These are phyloP conservation scores for Gracilaria gracilis DNA, from an alignment of 23 red algal species.

Conservation along the genomic window DNA sequence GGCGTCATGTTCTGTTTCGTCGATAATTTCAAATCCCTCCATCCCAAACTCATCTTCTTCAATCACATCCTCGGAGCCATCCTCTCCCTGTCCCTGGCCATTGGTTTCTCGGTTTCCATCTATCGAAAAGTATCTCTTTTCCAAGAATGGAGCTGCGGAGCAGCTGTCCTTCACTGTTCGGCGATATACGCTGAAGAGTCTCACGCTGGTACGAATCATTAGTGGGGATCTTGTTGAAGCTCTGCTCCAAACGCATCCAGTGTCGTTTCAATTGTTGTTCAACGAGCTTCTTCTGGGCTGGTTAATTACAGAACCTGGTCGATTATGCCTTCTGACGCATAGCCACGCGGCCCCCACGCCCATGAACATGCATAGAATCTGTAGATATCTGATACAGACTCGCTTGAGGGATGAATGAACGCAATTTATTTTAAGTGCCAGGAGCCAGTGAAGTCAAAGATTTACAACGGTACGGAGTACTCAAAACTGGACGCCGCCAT, in stretches of 20 bases:
- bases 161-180: not conserved
- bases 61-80: not conserved
- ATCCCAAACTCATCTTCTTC: slow-evolving; percentile 61
- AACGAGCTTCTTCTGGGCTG: too few relatives aligned
- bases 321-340: too few relatives aligned
- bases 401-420: too few relatives aligned
- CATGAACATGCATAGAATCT: too few relatives aligned
- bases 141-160: not conserved
- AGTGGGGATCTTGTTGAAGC: not conserved
- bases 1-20: slow-evolving; percentile 35
- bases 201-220: not conserved
- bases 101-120: not conserved
- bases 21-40: slow-evolving; percentile 33
- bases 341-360: too few relatives aligned
- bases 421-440: too few relatives aligned
- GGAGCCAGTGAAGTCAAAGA: too few relatives aligned
- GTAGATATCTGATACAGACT: too few relatives aligned
- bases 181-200: not conserved
- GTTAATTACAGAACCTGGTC: too few relatives aligned
- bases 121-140: not conserved
- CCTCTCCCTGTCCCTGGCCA: not conserved
- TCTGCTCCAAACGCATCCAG: not conserved
- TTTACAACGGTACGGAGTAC: too few relatives aligned
- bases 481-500: too few relatives aligned
- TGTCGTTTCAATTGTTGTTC: not conserved